Conservation (phyloP, 2,329 filamentous ascomycete species). For the Beauveria brongniartii region DNA sequence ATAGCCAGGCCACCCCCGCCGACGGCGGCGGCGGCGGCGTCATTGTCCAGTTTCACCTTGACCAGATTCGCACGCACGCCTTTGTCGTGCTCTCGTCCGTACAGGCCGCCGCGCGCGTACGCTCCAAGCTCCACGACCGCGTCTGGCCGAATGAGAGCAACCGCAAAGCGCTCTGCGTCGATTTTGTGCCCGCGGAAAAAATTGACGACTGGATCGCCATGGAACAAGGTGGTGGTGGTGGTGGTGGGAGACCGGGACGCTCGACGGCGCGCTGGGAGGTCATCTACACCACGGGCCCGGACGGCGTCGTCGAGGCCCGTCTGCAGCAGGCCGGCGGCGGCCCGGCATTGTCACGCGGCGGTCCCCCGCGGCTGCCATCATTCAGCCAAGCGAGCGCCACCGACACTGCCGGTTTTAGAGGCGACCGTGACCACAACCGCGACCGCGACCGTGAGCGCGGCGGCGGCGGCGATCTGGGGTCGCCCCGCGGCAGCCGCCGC, state of each 20-base stretch:
- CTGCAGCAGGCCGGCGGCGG: constrained; percentile 30
- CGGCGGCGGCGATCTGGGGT: background rate
- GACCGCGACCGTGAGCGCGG: background rate
- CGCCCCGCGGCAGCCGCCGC: background rate
- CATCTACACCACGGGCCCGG: constrained; percentile 51
- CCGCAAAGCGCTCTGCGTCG: constrained; percentile 76
- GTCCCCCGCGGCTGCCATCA: background rate
- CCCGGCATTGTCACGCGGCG: background rate
- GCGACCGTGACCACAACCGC: background rate
- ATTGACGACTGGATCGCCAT: constrained; percentile 65
- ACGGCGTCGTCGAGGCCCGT: constrained; percentile 46
- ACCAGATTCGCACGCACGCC: constrained; percentile 80
- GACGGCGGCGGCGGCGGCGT: constrained; percentile 34
- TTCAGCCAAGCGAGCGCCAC: background rate
- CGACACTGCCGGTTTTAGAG: background rate
- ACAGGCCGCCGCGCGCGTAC: constrained; percentile 66
- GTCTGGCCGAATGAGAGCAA: constrained; percentile 84
- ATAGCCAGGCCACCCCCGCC: constrained; percentile 31
- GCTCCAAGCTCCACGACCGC: constrained; percentile 64
- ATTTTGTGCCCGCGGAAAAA: constrained; percentile 75
- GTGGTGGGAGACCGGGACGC: constrained; percentile 19
- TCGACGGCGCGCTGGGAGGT: constrained; percentile 59
- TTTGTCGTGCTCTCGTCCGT: constrained; percentile 65
- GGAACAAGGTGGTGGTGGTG: constrained; percentile 44
- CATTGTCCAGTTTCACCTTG: constrained; percentile 67